Evolutionary conservation across 2,329 filamentous ascomycete genomes (phyloP).

Genomic region (Colletotrichum brevisporum): DNA sequence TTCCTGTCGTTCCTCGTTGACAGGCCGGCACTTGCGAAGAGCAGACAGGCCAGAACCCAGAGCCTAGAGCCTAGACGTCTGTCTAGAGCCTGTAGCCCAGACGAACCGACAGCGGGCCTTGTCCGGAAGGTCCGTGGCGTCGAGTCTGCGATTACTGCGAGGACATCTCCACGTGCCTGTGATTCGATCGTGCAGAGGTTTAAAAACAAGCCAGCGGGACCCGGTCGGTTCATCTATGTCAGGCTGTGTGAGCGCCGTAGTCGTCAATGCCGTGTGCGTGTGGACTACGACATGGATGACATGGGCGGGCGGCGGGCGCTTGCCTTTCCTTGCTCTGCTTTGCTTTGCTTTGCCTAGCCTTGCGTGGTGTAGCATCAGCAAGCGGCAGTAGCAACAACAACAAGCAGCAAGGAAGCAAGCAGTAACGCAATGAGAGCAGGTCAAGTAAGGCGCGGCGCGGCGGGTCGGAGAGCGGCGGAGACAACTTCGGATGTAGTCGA

Average conservation of each 20-base stretch:
- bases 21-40: conserved; percentile 32
- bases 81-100: too few species aligned
- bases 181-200: conserved; percentile 26
- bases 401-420: not conserved
- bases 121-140: conserved; percentile 30
- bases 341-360: too few species aligned
- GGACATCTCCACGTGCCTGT: conserved; percentile 20
- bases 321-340: too few species aligned
- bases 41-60: not conserved
- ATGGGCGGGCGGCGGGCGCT: conserved; percentile 15
- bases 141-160: not conserved
- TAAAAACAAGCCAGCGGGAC: conserved; percentile 7
- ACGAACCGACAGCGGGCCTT: conserved; percentile 24
- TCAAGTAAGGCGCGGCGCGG: not conserved
- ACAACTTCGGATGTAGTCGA: conserved; percentile 1
- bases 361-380: too few species aligned
- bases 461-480: not conserved
- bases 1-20: conserved; percentile 19
- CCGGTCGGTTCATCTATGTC: conserved; percentile 33
- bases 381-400: too few species aligned
- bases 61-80: too few species aligned
- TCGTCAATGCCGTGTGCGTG: conserved; percentile 32
- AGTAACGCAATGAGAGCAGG: not conserved
- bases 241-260: conserved; percentile 31
- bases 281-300: conserved; percentile 1